phyloP scores from a whole-genome alignment of 192 early-diverging fungal genomes.

The Backusella parvicylindrica region DNA sequence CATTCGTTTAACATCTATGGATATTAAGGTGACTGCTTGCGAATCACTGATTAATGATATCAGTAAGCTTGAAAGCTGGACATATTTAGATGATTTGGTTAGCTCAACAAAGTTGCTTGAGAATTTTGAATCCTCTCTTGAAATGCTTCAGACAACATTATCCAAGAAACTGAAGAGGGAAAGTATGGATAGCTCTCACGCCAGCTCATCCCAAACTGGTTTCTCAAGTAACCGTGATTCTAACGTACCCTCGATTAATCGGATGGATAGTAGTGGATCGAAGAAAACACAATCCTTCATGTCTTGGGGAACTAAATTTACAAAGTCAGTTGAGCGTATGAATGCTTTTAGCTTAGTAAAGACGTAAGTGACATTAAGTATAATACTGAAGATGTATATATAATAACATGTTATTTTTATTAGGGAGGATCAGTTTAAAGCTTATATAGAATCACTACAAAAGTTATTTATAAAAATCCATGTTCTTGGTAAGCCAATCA shows the following conservation, averaged over 20 bases:
- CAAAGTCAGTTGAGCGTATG: neutral
- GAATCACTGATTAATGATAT: constrained; percentile 16
- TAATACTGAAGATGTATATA: neutral
- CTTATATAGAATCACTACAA: constrained; percentile 18
- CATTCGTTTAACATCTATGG: constrained; percentile 19
- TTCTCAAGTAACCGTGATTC: neutral
- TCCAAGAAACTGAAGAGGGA: constrained; percentile 19
- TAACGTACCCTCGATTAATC: neutral
- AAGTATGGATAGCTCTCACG: neutral
- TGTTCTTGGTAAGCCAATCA: constrained; percentile 20
- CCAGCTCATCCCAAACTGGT: neutral
- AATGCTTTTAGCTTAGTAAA: constrained; percentile 6
- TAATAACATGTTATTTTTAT: neutral
- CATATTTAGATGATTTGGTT: constrained; percentile 3
- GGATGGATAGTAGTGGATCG: neutral
- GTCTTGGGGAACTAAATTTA: constrained; percentile 4
- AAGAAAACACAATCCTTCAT: neutral
- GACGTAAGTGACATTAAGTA: neutral
- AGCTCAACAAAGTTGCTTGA: constrained; percentile 9
- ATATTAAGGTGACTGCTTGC: constrained; percentile 20
- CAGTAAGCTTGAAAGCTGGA: constrained; percentile 7
- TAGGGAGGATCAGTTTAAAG: constrained; percentile 23
- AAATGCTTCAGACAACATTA: constrained; percentile 4
- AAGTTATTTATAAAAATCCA: constrained; percentile 21
- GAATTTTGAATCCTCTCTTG: constrained; percentile 6